Evolutionary conservation across 306 rosid genomes (phyloP), one percentile per base, ranked within the genome.

Genomic region (Quercus agrifolia): DNA sequence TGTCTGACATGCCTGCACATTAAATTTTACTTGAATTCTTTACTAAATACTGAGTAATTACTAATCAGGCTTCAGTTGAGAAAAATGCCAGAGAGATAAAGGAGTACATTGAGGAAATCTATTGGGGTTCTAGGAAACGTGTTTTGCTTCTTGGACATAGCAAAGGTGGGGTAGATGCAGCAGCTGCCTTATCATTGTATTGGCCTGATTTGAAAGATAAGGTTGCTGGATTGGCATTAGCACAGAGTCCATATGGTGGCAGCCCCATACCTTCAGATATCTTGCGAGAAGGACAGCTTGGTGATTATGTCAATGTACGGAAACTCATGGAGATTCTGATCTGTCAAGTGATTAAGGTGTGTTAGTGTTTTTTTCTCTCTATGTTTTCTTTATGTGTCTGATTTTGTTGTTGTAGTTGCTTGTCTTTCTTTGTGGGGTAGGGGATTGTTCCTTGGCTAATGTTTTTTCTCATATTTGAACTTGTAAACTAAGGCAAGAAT

Each of bases 241-340:
- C 97, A 18, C 99, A 96, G 76, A 96, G 99, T 81, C 99, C 99
- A n/a, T 96, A 93, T 79, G 98, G 99, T 30, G 99, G 99, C 71
- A 93, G 93, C 83, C 98, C 99, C 30, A 93, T 93, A 77, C 98
- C 99, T 74, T 93, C 99, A 1, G 99, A 93, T 87, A 92, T 93
- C 79, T 87, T 96, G 82, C 91, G 98, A 67, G 96, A 91, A 85
- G 99, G 99, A 76, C 99, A 96, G 84, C 94, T 96, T 75, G 97
- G 99, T 11, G 99, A 96, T 84, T 95, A 91, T 85, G 96, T 96
- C 44, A 96, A 96, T 82, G 28, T 93, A 81, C 91, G 99, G 69
- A 93, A 96, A 85, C 85, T 96, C 71, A 95, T 89, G 77, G 98
- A 96, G 90, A 93, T 91, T 81, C 84, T 96, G 73, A 86, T 96